Evolutionary conservation across 768 basidiomycete species (phyloP).

Genomic region (Plicaturopsis crispa): DNA sequence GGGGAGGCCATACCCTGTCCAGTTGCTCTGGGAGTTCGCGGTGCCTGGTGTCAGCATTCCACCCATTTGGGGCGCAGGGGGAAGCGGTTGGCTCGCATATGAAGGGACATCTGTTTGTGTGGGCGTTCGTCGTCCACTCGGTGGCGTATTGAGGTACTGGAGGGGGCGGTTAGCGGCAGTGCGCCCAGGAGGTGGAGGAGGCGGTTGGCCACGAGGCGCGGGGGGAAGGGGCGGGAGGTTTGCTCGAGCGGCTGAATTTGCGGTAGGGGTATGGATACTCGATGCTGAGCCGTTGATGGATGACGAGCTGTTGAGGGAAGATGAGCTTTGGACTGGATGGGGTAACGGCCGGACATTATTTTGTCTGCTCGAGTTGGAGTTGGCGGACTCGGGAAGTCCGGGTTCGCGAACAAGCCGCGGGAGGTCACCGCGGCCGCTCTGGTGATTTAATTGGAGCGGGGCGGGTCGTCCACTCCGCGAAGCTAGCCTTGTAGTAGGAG

Average conservation of each 20-base stretch:
- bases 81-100: constrained; percentile 35
- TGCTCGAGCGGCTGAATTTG: constrained; percentile 27
- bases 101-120: constrained; percentile 46
- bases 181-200: constrained; percentile 34
- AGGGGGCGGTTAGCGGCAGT: constrained; percentile 23
- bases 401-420: constrained; percentile 67
- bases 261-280: constrained; percentile 25
- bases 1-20: constrained; percentile 49
- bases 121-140: constrained; percentile 43
- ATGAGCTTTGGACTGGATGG: constrained; percentile 28
- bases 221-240: constrained; percentile 65
- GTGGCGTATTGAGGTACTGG: constrained; percentile 21
- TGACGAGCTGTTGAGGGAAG: constrained; percentile 15
- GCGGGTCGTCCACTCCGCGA: constrained; percentile 61
- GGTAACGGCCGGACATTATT: constrained; percentile 40
- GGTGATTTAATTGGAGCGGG: constrained; percentile 65
- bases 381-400: constrained; percentile 41
- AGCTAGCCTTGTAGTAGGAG: constrained; percentile 22
- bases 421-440: constrained; percentile 48
- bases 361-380: constrained; percentile 7
- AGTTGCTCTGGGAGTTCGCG: constrained; percentile 23
- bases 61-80: constrained; percentile 27
- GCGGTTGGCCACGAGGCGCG: constrained; percentile 60
- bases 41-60: constrained; percentile 25
- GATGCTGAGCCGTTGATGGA: constrained; percentile 22